phyloP scores from a whole-genome alignment of 1,284 basidiomycete species.

The Tilletia caries region DNA sequence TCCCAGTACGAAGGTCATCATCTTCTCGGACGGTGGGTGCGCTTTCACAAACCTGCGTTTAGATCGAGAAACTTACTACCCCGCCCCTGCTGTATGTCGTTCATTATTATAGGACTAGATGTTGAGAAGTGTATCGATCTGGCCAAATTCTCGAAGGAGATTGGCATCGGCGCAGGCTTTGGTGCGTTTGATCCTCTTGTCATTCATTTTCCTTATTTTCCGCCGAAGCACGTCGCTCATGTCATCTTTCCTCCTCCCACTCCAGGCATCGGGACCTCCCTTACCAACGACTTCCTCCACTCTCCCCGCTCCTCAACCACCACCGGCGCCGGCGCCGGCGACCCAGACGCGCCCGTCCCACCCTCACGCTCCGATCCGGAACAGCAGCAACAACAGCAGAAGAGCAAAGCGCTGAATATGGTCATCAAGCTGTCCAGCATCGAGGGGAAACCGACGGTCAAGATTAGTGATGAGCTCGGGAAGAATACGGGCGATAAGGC shows the following conservation, averaged over 20 bases:
- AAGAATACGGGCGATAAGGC: slow-evolving; percentile 50
- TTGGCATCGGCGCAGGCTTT: slow-evolving; percentile 48
- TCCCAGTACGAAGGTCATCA: slow-evolving; percentile 40
- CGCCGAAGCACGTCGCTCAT: not conserved
- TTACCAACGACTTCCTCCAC: slow-evolving; percentile 42
- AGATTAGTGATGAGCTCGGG: slow-evolving; percentile 51
- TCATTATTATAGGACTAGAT: slow-evolving; percentile 23
- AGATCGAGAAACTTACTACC: not conserved
- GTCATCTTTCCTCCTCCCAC: not conserved
- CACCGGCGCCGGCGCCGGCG: not conserved
- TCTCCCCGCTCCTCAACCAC: not conserved
- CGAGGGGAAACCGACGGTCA: slow-evolving; percentile 41
- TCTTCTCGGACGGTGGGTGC: slow-evolving; percentile 43
- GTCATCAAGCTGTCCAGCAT: slow-evolving; percentile 49
- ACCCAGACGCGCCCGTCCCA: not conserved
- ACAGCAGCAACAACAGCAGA: not conserved
- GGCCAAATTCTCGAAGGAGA: slow-evolving; percentile 28
- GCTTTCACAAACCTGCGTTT: not conserved
- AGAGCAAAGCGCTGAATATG: slow-evolving; percentile 43
- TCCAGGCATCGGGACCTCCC: slow-evolving; percentile 35
- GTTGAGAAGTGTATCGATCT: slow-evolving; percentile 42
- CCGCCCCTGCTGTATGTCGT: not conserved
- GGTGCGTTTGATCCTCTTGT: slow-evolving; percentile 26
- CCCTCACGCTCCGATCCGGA: not conserved
- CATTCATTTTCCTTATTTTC: no score